These are phyloP conservation scores for Colletotrichum tabaci DNA, from an alignment of 2,329 filamentous ascomycete species.

Conservation along the genomic window DNA sequence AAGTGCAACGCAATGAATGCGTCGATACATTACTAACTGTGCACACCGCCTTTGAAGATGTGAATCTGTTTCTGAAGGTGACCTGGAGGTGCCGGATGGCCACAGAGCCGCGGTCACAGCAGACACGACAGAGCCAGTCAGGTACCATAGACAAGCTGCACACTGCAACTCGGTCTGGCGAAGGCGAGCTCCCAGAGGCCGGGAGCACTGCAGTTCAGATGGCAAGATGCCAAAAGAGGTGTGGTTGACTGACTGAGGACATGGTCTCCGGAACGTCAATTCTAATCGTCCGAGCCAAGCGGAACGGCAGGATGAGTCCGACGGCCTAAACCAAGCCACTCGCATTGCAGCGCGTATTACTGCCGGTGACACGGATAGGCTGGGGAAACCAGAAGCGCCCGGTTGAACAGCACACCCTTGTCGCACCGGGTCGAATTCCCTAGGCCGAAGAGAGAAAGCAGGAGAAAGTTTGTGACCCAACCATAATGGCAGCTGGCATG, in stretches of 20 bases:
- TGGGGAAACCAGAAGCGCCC: constrained; percentile 12
- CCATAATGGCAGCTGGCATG: constrained; percentile 27
- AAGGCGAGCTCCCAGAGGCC: constrained; percentile 12
- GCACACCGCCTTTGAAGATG: constrained; percentile 14
- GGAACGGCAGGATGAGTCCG: constrained; percentile 20
- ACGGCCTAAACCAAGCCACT: constrained; percentile 22
- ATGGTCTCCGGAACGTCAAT: constrained; percentile 15
- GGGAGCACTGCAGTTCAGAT: constrained; percentile 11
- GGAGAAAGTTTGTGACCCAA: constrained; percentile 15
- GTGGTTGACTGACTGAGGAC: constrained; percentile 7
- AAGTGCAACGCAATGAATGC: background rate
- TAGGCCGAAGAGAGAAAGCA: background rate
- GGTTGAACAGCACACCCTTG: constrained; percentile 3
- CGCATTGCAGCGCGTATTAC: constrained; percentile 15
- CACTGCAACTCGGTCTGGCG: constrained; percentile 27
- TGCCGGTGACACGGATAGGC: constrained; percentile 15
- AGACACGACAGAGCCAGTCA: constrained; percentile 18
- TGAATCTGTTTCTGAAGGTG: constrained; percentile 5
- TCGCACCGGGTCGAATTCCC: constrained; percentile 3
- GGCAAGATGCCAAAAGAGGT: constrained; percentile 5
- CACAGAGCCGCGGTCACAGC: constrained; percentile 26
- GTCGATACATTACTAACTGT: constrained; percentile 13
- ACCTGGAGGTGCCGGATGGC: constrained; percentile 23
- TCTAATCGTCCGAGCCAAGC: constrained; percentile 7
- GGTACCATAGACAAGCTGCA: constrained; percentile 4